Evolutionary conservation across 208 protist species (phyloP).

Genomic region (Trypanosoma lewisi): DNA sequence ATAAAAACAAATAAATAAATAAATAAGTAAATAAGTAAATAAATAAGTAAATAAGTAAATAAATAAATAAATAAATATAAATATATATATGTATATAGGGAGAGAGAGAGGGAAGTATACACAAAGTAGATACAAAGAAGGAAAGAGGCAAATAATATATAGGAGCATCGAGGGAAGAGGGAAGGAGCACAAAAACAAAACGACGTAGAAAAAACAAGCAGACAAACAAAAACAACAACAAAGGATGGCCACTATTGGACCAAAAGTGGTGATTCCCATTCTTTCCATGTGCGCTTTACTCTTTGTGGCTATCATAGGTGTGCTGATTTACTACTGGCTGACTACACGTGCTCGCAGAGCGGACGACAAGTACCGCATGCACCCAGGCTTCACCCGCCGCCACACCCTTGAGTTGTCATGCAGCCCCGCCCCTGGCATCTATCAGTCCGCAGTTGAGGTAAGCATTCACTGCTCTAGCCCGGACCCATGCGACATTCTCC

Average conservation of each 20-base stretch:
- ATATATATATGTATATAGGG: background rate
- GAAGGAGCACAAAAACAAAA: background rate
- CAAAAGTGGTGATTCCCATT: constrained; percentile 52
- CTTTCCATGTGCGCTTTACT: constrained; percentile 52
- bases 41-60: too few relatives aligned
- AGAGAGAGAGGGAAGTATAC: too few relatives aligned
- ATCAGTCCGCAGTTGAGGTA: constrained; percentile 28
- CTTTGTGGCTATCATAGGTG: constrained; percentile 38
- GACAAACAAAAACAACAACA: constrained; percentile 15
- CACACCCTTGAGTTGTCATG: constrained; percentile 22
- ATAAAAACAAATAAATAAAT: too few relatives aligned
- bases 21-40: too few relatives aligned
- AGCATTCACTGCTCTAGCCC: constrained; percentile 23
- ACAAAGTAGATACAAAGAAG: too few relatives aligned
- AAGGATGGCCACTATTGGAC: constrained; percentile 18
- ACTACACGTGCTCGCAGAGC: background rate
- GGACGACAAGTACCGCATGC: background rate
- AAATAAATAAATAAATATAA: background rate
- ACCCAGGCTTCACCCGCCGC: constrained; percentile 27
- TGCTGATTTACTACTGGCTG: constrained; percentile 29
- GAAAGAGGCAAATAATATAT: too few relatives aligned
- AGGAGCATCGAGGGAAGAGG: too few relatives aligned
- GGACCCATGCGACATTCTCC: constrained; percentile 44
- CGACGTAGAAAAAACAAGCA: background rate
- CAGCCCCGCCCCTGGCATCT: constrained; percentile 25